Conservation (phyloP, 2,329 filamentous ascomycete genomes). For the Rachicladosporium sp. region DNA sequence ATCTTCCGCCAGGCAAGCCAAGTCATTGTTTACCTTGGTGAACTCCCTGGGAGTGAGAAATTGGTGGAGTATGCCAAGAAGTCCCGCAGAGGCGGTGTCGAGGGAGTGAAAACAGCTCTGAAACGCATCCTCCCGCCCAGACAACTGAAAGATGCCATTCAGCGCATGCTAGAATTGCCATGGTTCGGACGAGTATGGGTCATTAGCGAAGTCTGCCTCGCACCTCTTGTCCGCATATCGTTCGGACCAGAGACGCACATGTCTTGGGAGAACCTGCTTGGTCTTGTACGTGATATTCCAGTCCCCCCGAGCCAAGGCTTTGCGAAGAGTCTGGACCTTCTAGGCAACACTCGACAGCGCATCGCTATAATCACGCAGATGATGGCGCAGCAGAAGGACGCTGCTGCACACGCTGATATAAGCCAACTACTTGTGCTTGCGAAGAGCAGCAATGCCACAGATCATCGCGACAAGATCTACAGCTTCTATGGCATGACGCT, state of each 20-base stretch:
- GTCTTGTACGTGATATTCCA: slow-evolving; percentile 15
- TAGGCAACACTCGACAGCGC: slow-evolving; percentile 19
- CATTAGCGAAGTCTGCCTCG: slow-evolving; percentile 5
- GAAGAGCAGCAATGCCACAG: slow-evolving; percentile 19
- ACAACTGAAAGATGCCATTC: slow-evolving; percentile 17
- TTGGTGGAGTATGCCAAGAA: slow-evolving; percentile 18
- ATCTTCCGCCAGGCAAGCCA: slow-evolving; percentile 18
- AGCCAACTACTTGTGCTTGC: slow-evolving; percentile 20
- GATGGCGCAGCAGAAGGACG: slow-evolving; percentile 16
- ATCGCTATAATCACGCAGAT: slow-evolving; percentile 21
- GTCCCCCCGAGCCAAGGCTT: slow-evolving; percentile 12
- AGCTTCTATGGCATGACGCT: slow-evolving; percentile 19
- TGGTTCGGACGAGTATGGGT: slow-evolving; percentile 21
- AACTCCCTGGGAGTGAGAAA: slow-evolving; percentile 16
- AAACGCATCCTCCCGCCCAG: slow-evolving; percentile 12
- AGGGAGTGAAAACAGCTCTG: slow-evolving; percentile 7
- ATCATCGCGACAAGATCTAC: slow-evolving; percentile 20
- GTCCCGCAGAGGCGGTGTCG: slow-evolving; percentile 11
- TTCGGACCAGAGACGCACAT: slow-evolving; percentile 3
- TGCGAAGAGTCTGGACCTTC: slow-evolving; percentile 16
- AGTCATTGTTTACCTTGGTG: slow-evolving; percentile 15
- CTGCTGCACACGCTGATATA: slow-evolving; percentile 17
- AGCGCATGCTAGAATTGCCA: slow-evolving; percentile 16
- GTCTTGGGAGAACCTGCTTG: slow-evolving; percentile 15
- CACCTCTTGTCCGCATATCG: slow-evolving; percentile 3